Evolutionary conservation across 140 eudicot genomes (phyloP), one percentile per base, ranked within the genome.

Genomic region (Oenanthe javanica): DNA sequence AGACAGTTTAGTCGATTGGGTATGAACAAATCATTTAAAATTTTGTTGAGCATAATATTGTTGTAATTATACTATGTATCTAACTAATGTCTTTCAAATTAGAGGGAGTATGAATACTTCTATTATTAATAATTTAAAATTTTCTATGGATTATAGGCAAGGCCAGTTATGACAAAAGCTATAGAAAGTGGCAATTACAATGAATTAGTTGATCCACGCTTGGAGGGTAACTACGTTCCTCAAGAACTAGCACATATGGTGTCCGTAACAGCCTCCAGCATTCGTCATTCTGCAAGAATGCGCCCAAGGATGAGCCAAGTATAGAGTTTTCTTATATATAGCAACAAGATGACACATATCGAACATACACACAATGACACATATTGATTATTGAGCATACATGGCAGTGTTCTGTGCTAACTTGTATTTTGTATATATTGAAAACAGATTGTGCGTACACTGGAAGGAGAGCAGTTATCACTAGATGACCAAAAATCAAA

Each of bases 1-100:
- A 23, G 97, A 92, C 25, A 87, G 93, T 81, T 84, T 92, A 81
- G 97, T 92, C 25, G 93, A 89, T 19, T 92, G 97, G 97, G 97
- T 92, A 27, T 7, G 94, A 82, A 63, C 21, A 38, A 51, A 31
- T 27, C 8, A 27, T 4, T 12, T 64, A 64, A 23, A 10, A 27
- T 66, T 1, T 59, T 27, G 36, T 49, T 21, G 8, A 0, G 5
- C 12, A 25, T 36, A 15, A 16, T 36, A 40, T 5, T 14, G 15
- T 18, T 18, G 5, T 71, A 40, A 5, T 71, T 42, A 42, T 71
- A 42, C 12, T 61, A 12, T 7, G 27, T 61, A 61, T 61, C 0
- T 23, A 61, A 8, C 0, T 23, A 61, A 8, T 61, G 38, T n/a
- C 38, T 21, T n/a, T 2, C 14, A 61, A n/a, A 13, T 9, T n/a